Evolutionary conservation across 345 rosid species (phyloP), one percentile per base, ranked within the genome.

Genomic region (Brassica nigra): DNA sequence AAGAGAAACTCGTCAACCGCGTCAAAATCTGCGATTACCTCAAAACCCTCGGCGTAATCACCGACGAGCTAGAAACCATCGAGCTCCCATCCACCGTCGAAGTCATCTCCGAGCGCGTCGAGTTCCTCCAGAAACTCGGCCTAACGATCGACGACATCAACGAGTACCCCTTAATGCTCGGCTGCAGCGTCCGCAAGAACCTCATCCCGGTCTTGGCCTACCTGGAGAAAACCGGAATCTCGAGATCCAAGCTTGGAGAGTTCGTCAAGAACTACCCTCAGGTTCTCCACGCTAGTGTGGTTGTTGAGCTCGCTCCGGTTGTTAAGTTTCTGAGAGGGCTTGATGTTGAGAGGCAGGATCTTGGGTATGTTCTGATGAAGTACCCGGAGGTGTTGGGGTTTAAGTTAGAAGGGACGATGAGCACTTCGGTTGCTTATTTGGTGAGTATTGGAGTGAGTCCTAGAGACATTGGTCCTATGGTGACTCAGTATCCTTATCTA

Each of bases 401-500:
- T 83, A 95, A 95, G 86, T 91, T 91, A 4, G 99, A 95, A 85
- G 97, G 99, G 31, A 95, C 97, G 0, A 81, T 81, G 84, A 95
- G 97, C 63, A 92, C 97, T 5, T 91, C 97, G 1, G 99, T 95
- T 30, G 97, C 95, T 29, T 95, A 91, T 88, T 88, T 92, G 72
- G 92, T 92, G 14, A 92, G 97, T 65, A 92, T 91, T 6, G 97
- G 99, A 81, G 97, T 95, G 74, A 84, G 83, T 79, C 97, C 95
- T 42, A 86, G 99, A 68, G 99, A 95, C 69, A 90, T 92, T 39
- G 97, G 99, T 77, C 97, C 99, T 6, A 90, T 91, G 97, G 94
- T 91, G 81, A 90, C 97, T 6, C 97, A 95, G 39, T 92, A 86
- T 84, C 99, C 97, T 0, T 95, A 89, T 77, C 69, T 95, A 33